Base-by-base conservation (phyloP, 2,329 filamentous ascomycete genomes). In the Epichloe gansuensis region DNA sequence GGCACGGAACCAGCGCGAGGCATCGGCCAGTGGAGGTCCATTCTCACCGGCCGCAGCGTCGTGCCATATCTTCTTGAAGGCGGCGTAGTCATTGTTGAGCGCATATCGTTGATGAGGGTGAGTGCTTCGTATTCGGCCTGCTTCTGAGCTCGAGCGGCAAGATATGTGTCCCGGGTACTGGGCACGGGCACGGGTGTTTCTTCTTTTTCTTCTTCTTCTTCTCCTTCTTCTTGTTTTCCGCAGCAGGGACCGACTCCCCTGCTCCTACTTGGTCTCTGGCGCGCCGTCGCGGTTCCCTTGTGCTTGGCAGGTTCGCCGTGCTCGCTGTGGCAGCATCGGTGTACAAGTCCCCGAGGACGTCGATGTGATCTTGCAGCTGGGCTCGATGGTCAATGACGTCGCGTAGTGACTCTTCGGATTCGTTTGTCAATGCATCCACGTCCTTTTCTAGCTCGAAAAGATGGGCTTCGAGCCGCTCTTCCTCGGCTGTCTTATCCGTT, bases 1-100 rank as follows among this genome's bases (percentile, higher is more conserved):
- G 17, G 65, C 56, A 46, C 71, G 67, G 58, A 82, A 82, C 79
- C 79, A 82, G 12, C 68, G 69, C 2, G 71, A 70, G 0, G 77
- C 69, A 54, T 81, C 74, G 0, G 78, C 76, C 1, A 82, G 62
- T 0, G 72, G 71, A 8, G 76, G 71, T 0, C 74, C 73, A 25
- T 75, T 71, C 37, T 74, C 69, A 4, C 71, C 72, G 50, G 74
- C 71, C 41, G 72, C 63, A 5, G 76, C 73, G 55, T 78, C 74
- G 62, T 81, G 77, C 76, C 77, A 78, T 25, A 74, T 64, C 59
- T 74, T 74, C 62, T 79, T 80, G 71, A 82, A 82, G n/a, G 67
- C 65, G 53, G 74, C 72, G 60, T 82, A 82, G 59, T 81, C 76
- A 61, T 82, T 82, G 64, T 81, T 72, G 12, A 70, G 58, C 4